Percentiles rank a stretch among this genome's conserved stretches.
These are phyloP conservation scores for Haematococcus lacustris DNA, from an alignment of 139 green algal genomes.

Conservation along the genomic window DNA sequence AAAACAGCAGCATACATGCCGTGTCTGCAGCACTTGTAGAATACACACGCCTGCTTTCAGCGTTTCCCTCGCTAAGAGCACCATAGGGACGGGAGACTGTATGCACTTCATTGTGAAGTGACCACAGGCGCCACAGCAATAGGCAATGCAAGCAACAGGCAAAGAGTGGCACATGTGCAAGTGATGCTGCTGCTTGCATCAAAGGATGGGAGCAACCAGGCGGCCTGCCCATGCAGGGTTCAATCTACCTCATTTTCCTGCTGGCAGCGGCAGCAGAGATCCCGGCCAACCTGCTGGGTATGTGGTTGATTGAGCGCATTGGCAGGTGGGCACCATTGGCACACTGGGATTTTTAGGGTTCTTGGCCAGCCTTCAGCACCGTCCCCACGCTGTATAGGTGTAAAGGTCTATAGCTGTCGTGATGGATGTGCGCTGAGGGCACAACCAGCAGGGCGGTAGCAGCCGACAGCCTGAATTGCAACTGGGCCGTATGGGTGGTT, in stretches of 20 bases:
- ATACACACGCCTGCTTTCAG: neutral
- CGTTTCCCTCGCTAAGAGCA: neutral
- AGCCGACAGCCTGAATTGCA: no score
- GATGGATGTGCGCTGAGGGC: no score
- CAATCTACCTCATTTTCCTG: constrained; percentile 26
- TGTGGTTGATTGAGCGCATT: constrained; percentile 18
- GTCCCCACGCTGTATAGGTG: no score
- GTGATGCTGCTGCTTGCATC: neutral
- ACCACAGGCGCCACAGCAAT: neutral
- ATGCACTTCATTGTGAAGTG: neutral
- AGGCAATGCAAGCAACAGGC: neutral
- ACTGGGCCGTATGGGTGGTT: no score
- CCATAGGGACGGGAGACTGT: neutral
- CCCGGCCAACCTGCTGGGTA: constrained; percentile 14
- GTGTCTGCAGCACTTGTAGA: neutral
- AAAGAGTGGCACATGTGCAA: neutral
- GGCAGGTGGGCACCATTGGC: no score
- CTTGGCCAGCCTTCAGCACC: no score
- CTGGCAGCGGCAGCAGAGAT: constrained; percentile 20
- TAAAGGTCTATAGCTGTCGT: no score
- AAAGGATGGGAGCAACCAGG: neutral
- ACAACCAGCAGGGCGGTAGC: no score
- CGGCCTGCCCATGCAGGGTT: neutral
- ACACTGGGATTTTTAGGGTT: no score
- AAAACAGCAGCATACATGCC: neutral